Percentiles rank a stretch among this genome's conserved stretches.
Conservation (phyloP, 345 rosid species). For the Rhizophora apiculata region DNA sequence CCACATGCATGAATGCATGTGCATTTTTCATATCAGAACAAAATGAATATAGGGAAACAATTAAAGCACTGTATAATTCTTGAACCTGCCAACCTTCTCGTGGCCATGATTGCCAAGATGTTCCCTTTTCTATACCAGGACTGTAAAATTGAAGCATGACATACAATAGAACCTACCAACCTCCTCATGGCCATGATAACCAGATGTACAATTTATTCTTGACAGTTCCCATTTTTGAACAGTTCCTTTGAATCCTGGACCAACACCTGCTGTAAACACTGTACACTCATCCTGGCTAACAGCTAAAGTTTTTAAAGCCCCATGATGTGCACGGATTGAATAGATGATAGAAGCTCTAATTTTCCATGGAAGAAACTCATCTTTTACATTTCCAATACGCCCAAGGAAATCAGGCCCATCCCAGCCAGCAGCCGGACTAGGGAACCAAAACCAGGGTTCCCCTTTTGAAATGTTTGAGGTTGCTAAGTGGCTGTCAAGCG, state of each 20-base stretch:
- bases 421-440: constrained; percentile 81
- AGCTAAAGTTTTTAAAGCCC: constrained; percentile 78
- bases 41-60: background rate
- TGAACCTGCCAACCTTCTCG: constrained; percentile 69
- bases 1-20: background rate
- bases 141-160: constrained; percentile 2
- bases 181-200: constrained; percentile 97
- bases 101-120: constrained; percentile 69
- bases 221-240: constrained; percentile 91
- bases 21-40: background rate
- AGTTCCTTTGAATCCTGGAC: constrained; percentile 90
- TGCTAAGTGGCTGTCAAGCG: constrained; percentile 35
- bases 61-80: background rate
- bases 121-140: constrained; percentile 1
- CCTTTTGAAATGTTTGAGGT: constrained; percentile 43
- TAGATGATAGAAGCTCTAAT: constrained; percentile 72
- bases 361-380: constrained; percentile 78
- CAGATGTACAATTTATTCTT: constrained; percentile 66
- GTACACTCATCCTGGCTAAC: constrained; percentile 78
- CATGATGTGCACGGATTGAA: constrained; percentile 77
- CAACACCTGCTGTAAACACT: constrained; percentile 82
- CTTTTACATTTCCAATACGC: constrained; percentile 68
- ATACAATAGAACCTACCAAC: constrained; percentile 41
- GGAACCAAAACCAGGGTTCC: constrained; percentile 96
- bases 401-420: constrained; percentile 77